phyloP scores from a whole-genome alignment of 2,329 filamentous ascomycete species.

The Sporothrix mexicana region DNA sequence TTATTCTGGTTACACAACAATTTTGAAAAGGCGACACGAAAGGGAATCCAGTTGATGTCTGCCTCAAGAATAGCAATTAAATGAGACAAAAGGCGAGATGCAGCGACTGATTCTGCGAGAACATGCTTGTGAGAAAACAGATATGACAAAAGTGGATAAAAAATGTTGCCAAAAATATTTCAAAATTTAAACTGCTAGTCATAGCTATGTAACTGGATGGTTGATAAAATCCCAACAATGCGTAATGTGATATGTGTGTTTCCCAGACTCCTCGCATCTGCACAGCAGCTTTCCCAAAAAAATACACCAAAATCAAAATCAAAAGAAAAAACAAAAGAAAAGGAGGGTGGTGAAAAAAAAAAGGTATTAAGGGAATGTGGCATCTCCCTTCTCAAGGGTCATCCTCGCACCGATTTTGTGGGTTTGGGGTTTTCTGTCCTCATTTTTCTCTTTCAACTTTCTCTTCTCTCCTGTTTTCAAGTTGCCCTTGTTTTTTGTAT shows the following conservation, averaged over 20 bases:
- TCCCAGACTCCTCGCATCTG: slow-evolving; percentile 23
- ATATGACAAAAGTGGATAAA: neutral
- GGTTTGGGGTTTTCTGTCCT: neutral
- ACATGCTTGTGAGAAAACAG: neutral
- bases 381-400: neutral
- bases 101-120: slow-evolving; percentile 1
- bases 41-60: neutral
- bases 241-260: neutral
- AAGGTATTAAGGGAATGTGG: slow-evolving; percentile 3
- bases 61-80: neutral
- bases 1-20: neutral
- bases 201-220: neutral
- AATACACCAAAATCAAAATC: neutral
- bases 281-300: slow-evolving; percentile 9
- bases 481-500: neutral
- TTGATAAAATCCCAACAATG: neutral
- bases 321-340: neutral
- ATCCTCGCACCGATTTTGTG: neutral
- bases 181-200: neutral
- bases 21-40: neutral
- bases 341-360: slow-evolving; percentile 15
- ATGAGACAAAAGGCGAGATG: neutral
- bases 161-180: neutral
- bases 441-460: neutral
- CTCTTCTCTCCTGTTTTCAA: neutral